Percentiles rank a stretch among this genome's conserved stretches.
Evolutionary conservation across 192 early-diverging fungal genomes (phyloP).

Genomic region (Chytriomyces sp.): DNA sequence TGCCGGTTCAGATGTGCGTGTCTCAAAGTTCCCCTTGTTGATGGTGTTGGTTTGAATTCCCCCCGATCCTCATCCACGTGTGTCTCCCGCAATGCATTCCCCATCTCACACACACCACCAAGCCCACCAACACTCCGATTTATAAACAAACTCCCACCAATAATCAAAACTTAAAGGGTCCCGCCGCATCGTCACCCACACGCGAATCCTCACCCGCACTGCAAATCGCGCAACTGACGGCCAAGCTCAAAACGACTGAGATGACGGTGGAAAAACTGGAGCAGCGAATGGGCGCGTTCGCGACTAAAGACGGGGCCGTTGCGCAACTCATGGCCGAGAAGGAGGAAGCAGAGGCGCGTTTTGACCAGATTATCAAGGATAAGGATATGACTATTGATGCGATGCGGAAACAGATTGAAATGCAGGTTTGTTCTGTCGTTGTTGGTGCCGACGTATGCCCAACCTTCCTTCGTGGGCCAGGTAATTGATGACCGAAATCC

Average conservation of each 20-base stretch:
- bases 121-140: no score
- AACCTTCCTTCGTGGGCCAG: background rate
- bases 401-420: constrained; percentile 37
- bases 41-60: no score
- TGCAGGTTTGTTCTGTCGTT: constrained; percentile 14
- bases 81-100: background rate
- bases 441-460: background rate
- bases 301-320: constrained; percentile 15
- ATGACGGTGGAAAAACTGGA: constrained; percentile 24
- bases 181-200: no score
- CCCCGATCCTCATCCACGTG: background rate
- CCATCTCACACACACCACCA: no score
- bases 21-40: background rate
- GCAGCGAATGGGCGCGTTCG: constrained; percentile 4
- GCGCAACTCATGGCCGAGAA: constrained; percentile 18
- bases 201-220: background rate
- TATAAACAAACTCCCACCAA: background rate
- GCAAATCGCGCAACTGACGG: constrained; percentile 8
- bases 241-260: constrained; percentile 9
- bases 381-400: constrained; percentile 35
- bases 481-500: no score
- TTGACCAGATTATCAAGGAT: constrained; percentile 33
- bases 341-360: constrained; percentile 9
- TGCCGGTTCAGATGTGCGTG: background rate
- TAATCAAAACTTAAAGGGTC: no score